phyloP scores from a whole-genome alignment of 306 rosid species.

The Quercus cerris region DNA sequence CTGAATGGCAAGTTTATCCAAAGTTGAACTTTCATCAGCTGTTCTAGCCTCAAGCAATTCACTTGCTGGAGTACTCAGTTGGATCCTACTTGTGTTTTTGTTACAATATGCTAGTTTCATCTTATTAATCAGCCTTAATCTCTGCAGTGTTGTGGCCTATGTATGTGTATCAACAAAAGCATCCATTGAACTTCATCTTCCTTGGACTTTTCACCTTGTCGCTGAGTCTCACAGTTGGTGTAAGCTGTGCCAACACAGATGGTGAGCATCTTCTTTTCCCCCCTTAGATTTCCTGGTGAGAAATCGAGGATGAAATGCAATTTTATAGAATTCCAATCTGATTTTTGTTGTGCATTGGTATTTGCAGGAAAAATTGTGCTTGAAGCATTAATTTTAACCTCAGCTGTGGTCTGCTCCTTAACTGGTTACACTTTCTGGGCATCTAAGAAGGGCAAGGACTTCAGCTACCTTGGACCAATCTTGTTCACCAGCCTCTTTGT shows the following conservation, averaged over 20 bases:
- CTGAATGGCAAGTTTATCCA: background rate
- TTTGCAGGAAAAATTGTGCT: conserved; percentile 84
- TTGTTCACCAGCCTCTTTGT: conserved; percentile 71
- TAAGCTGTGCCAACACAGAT: conserved; percentile 76
- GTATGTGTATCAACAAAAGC: conserved; percentile 79
- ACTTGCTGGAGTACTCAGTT: background rate
- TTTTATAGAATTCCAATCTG: background rate
- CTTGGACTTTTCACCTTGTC: conserved; percentile 85
- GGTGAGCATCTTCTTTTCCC: conserved; percentile 32
- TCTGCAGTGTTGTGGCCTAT: conserved; percentile 82
- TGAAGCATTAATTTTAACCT: conserved; percentile 87
- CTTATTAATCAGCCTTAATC: background rate
- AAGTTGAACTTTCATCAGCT: background rate
- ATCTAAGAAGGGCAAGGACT: conserved; percentile 96
- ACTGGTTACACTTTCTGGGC: conserved; percentile 97
- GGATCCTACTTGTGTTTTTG: background rate
- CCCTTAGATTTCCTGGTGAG: background rate
- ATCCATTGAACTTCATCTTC: conserved; percentile 73
- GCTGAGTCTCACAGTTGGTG: conserved; percentile 81
- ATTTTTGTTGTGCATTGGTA: conserved; percentile 10
- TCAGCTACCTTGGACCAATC: conserved; percentile 93
- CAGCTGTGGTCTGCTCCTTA: conserved; percentile 76
- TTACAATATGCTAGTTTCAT: background rate
- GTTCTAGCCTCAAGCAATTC: background rate
- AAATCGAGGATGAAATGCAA: background rate